Evolutionary conservation across 805 yeast genomes (phyloP).

Genomic region (Clavispora vitiphila): DNA sequence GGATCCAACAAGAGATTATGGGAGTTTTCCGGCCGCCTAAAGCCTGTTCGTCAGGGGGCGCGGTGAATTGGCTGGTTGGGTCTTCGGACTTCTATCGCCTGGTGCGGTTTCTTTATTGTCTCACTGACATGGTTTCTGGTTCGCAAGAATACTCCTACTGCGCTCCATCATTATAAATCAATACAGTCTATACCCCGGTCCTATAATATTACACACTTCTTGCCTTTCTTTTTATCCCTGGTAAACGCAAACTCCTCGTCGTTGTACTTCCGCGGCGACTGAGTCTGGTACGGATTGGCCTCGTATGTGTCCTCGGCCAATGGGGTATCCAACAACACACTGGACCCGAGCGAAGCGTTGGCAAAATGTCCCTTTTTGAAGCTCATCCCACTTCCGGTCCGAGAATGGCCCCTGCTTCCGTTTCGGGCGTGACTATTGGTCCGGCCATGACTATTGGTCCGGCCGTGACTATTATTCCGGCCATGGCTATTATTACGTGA

Average conservation of each 20-base stretch:
- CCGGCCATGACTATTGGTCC: slow-evolving; percentile 9
- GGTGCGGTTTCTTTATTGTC: no score
- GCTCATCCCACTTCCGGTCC: slow-evolving; percentile 15
- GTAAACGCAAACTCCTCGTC: slow-evolving; percentile 41
- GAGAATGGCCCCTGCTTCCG: slow-evolving; percentile 16
- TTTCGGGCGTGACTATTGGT: slow-evolving; percentile 17
- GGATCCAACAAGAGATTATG: no score
- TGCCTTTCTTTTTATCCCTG: slow-evolving; percentile 25
- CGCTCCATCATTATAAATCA: no score
- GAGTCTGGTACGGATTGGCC: slow-evolving; percentile 31
- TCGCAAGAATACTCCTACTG: no score
- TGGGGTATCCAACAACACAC: slow-evolving; percentile 35
- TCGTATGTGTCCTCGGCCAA: slow-evolving; percentile 34
- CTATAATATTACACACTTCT: slow-evolving; percentile 33
- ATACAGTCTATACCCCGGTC: no score
- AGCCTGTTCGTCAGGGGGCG: no score
- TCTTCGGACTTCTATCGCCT: no score
- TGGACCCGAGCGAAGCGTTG: slow-evolving; percentile 32
- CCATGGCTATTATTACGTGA: slow-evolving; percentile 4
- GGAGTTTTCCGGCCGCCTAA: no score
- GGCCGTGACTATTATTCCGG: slow-evolving; percentile 3
- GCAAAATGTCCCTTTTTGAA: slow-evolving; percentile 33
- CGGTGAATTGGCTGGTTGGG: no score
- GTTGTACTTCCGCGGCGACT: slow-evolving; percentile 20
- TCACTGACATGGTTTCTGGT: no score